phyloP scores from a whole-genome alignment of 345 rosid species.

The Nephelium lappaceum region DNA sequence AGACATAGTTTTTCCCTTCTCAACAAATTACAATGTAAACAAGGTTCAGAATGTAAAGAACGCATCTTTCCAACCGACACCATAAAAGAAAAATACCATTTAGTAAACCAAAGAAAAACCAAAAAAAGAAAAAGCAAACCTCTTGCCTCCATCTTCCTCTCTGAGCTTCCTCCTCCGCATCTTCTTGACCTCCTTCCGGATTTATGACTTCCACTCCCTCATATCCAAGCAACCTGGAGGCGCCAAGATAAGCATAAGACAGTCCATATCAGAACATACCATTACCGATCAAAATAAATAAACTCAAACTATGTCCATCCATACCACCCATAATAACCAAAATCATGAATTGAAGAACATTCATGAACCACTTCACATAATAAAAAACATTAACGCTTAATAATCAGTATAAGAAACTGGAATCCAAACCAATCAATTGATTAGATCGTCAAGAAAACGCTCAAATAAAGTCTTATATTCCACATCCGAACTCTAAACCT shows the following conservation, averaged over 20 bases:
- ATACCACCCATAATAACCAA: not conserved
- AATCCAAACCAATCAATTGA: not conserved
- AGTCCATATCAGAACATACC: not conserved
- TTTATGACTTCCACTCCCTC: conserved; percentile 91
- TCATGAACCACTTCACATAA: not conserved
- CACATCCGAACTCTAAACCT: not conserved
- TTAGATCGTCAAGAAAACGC: not conserved
- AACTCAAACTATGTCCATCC: not conserved
- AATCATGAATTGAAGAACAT: no score
- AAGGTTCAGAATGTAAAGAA: not conserved
- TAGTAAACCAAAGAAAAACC: not conserved
- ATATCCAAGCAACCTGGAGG: conserved; percentile 54
- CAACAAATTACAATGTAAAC: not conserved
- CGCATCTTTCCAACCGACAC: not conserved
- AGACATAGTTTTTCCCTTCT: not conserved
- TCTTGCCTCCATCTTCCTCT: conserved; percentile 93
- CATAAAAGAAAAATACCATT: not conserved
- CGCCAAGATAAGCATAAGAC: not conserved
- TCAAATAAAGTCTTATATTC: not conserved
- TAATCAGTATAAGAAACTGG: not conserved
- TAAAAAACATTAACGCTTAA: not conserved
- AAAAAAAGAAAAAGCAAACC: conserved; percentile 35
- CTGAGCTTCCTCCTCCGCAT: conserved; percentile 90
- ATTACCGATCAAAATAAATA: not conserved
- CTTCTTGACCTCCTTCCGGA: conserved; percentile 96